A percentile compares a stretch with the other conserved stretches of the same genome.
phyloP scores from a whole-genome alignment of 2,329 filamentous ascomycete species.

The Tolypocladium cylindrosporum region DNA sequence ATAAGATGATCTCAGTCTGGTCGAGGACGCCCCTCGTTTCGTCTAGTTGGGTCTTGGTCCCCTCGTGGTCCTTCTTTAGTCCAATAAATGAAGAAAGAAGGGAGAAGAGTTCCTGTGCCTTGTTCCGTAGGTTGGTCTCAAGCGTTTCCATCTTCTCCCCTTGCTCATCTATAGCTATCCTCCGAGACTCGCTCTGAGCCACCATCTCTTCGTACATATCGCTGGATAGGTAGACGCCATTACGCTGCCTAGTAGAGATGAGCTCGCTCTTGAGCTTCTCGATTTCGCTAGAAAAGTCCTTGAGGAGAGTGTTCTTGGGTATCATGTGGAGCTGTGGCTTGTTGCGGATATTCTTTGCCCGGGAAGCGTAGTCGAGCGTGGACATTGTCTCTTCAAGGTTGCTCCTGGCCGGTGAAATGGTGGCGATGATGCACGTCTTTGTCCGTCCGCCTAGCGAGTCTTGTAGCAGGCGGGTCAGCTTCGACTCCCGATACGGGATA shows the following conservation, averaged over 20 bases:
- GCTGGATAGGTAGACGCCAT: constrained; percentile 87
- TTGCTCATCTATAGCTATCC: constrained; percentile 81
- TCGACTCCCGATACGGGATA: too few species aligned
- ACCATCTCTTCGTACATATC: constrained; percentile 90
- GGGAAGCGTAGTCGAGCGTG: constrained; percentile 77
- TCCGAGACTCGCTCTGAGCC: constrained; percentile 80
- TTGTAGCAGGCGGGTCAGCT: too few species aligned
- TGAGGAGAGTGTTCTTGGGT: constrained; percentile 72
- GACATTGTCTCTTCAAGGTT: constrained; percentile 95
- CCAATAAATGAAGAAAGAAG: constrained; percentile 80
- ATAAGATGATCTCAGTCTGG: too few species aligned
- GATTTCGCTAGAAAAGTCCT: constrained; percentile 72
- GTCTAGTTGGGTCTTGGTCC: constrained; percentile 43
- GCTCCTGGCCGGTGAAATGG: constrained; percentile 85
- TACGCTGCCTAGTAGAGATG: constrained; percentile 83
- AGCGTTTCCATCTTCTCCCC: constrained; percentile 84
- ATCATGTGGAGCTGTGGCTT: constrained; percentile 91
- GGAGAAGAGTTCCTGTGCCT: constrained; percentile 82
- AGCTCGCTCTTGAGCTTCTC: constrained; percentile 62
- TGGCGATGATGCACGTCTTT: constrained; percentile 98
- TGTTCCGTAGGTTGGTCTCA: constrained; percentile 83
- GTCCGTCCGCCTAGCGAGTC: too few species aligned
- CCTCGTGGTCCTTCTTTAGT: constrained; percentile 78
- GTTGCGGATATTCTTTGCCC: constrained; percentile 92
- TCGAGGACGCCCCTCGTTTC: too few species aligned